Evolutionary conservation across 306 rosid genomes (phyloP).

Genomic region (Fragaria iinumae): DNA sequence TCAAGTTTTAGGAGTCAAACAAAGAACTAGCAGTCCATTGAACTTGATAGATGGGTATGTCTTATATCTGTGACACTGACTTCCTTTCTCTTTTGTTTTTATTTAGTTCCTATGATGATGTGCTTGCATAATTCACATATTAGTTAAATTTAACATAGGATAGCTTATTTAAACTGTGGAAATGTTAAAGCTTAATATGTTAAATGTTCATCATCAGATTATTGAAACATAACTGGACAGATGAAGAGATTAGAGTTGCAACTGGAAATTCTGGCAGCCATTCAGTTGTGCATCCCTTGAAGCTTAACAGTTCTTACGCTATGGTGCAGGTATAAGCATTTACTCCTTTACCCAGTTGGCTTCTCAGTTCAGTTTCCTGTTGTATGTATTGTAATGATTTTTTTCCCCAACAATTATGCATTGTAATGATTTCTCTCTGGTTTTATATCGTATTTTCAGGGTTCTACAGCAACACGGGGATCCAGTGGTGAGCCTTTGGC

Average conservation of each 20-base stretch:
- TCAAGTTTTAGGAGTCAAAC: constrained; percentile 58
- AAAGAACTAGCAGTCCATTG: constrained; percentile 38
- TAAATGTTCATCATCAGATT: constrained; percentile 45
- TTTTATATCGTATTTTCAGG: constrained; percentile 42
- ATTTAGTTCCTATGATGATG: background rate
- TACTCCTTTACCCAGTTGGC: constrained; percentile 24
- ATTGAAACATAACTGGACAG: constrained; percentile 56
- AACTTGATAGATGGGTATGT: constrained; percentile 51
- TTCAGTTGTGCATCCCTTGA: constrained; percentile 62
- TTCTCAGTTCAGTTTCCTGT: background rate
- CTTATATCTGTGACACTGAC: constrained; percentile 2
- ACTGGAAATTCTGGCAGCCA: constrained; percentile 56
- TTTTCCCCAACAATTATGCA: background rate
- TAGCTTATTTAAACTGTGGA: background rate
- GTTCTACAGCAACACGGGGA: constrained; percentile 60
- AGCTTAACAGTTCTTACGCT: constrained; percentile 76
- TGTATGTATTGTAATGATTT: background rate
- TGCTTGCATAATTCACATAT: background rate
- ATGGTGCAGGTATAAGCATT: constrained; percentile 45
- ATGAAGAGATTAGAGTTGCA: constrained; percentile 66
- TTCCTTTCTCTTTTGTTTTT: constrained; percentile 10
- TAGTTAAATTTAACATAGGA: background rate
- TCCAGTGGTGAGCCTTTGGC: constrained; percentile 73
- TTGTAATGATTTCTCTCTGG: background rate
- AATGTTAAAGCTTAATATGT: background rate